phyloP scores from a whole-genome alignment of 345 rosid genomes.

The Viola odorata region DNA sequence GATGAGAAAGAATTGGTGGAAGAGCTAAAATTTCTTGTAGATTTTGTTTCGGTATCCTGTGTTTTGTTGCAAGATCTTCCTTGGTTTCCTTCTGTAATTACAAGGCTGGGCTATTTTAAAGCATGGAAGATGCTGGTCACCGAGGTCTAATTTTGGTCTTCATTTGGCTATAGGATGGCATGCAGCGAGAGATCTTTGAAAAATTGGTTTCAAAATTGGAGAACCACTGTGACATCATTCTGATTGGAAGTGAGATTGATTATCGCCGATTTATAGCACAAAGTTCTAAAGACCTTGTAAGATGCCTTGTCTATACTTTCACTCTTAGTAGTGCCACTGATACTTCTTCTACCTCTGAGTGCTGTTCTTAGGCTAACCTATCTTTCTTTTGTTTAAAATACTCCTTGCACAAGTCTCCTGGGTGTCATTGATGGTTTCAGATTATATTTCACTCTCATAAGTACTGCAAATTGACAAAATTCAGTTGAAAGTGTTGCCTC shows the following conservation, averaged over 20 bases:
- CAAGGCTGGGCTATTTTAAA: neutral
- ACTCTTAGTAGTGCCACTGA: no score
- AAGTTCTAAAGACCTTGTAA: constrained; percentile 47
- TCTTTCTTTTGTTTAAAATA: no score
- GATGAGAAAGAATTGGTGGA: neutral
- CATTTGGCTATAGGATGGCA: constrained; percentile 60
- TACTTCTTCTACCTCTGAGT: no score
- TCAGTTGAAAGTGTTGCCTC: constrained; percentile 2
- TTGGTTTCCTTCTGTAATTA: neutral
- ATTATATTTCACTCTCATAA: no score
- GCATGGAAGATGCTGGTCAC: neutral
- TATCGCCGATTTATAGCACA: constrained; percentile 73
- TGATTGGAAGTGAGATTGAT: constrained; percentile 78
- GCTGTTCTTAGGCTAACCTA: no score
- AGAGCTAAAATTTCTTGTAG: no score
- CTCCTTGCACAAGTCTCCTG: no score
- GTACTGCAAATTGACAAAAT: no score
- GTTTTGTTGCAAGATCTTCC: constrained; percentile 1
- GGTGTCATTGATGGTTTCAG: neutral
- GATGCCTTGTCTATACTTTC: neutral
- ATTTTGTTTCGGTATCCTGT: no score
- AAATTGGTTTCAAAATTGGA: constrained; percentile 64
- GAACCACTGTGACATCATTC: constrained; percentile 68
- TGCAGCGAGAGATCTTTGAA: constrained; percentile 81
- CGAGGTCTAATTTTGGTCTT: neutral